Evolutionary conservation across 2,329 filamentous ascomycete species (phyloP).

Genomic region (Whalleya microplaca): DNA sequence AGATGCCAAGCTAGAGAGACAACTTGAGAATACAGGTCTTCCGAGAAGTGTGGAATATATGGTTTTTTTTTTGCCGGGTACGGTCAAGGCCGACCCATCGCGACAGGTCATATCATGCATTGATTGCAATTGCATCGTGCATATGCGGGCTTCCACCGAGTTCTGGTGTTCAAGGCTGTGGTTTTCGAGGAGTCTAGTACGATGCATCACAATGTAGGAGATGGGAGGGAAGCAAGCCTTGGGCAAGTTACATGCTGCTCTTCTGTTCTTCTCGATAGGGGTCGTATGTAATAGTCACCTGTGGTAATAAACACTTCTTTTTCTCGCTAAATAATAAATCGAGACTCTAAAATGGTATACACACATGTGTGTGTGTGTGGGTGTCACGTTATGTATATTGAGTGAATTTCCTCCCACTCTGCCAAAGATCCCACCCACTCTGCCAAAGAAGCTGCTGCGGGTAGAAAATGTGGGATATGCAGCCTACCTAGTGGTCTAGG

Average conservation of each 20-base stretch:
- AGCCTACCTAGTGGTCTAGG: conserved; percentile 11
- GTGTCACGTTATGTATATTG: neutral
- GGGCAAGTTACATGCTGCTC: too few relatives aligned
- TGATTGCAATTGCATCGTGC: conserved; percentile 21
- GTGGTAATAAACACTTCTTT: neutral
- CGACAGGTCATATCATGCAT: conserved; percentile 18
- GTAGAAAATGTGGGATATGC: conserved; percentile 16
- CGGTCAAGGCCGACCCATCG: conserved; percentile 8
- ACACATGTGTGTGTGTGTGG: too few relatives aligned
- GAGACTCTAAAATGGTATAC: too few relatives aligned
- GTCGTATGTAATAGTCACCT: neutral
- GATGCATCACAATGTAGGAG: neutral
- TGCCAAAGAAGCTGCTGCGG: conserved; percentile 11
- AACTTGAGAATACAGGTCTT: conserved; percentile 24
- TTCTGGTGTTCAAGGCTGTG: neutral
- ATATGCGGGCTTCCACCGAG: conserved; percentile 23
- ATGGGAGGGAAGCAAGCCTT: neutral
- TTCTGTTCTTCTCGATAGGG: neutral
- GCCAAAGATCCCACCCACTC: neutral
- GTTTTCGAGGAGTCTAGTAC: neutral
- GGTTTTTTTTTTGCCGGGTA: conserved; percentile 1
- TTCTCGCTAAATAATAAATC: neutral
- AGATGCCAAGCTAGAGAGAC: conserved; percentile 5
- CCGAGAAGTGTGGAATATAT: conserved; percentile 23
- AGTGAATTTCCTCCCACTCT: neutral